Evolutionary conservation across 805 yeast species (phyloP).

Genomic region (Cyberlindnera galapagoensis): DNA sequence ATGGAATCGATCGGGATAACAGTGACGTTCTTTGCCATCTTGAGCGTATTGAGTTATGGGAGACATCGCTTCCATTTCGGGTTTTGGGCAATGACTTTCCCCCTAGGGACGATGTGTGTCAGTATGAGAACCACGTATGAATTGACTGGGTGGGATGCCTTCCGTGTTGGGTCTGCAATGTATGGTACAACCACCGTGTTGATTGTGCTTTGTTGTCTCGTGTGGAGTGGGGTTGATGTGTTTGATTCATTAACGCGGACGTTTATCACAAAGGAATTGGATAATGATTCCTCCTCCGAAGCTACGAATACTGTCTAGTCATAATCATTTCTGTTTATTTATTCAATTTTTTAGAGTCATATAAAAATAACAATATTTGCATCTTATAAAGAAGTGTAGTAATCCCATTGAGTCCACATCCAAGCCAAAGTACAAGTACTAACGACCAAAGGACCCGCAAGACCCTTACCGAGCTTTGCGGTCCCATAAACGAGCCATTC

Average conservation of each 20-base stretch:
- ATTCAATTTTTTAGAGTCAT: too few relatives aligned
- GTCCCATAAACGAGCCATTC: slow-evolving; percentile 82
- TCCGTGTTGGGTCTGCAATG: slow-evolving; percentile 55
- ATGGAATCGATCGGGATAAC: slow-evolving; percentile 53
- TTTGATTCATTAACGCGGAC: too few relatives aligned
- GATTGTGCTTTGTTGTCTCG: too few relatives aligned
- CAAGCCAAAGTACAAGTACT: slow-evolving; percentile 67
- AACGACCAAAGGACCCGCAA: slow-evolving; percentile 83
- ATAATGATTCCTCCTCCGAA: too few relatives aligned
- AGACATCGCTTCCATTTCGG: slow-evolving; percentile 38
- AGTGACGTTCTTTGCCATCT: slow-evolving; percentile 39
- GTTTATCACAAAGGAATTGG: too few relatives aligned
- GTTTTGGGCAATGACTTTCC: slow-evolving; percentile 89
- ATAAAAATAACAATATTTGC: too few relatives aligned
- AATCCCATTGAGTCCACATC: slow-evolving; percentile 72
- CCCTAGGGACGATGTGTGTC: slow-evolving; percentile 74
- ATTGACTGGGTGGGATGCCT: slow-evolving; percentile 45
- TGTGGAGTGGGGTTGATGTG: too few relatives aligned
- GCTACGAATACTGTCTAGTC: too few relatives aligned
- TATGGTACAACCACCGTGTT: slow-evolving; percentile 30
- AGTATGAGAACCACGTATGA: slow-evolving; percentile 47
- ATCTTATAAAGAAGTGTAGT: slow-evolving; percentile 33
- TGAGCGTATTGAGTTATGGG: slow-evolving; percentile 28
- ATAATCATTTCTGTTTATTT: too few relatives aligned
- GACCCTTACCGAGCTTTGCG: slow-evolving; percentile 80